Conservation (phyloP, 2,329 filamentous ascomycete genomes). For the Microdochium nivale region DNA sequence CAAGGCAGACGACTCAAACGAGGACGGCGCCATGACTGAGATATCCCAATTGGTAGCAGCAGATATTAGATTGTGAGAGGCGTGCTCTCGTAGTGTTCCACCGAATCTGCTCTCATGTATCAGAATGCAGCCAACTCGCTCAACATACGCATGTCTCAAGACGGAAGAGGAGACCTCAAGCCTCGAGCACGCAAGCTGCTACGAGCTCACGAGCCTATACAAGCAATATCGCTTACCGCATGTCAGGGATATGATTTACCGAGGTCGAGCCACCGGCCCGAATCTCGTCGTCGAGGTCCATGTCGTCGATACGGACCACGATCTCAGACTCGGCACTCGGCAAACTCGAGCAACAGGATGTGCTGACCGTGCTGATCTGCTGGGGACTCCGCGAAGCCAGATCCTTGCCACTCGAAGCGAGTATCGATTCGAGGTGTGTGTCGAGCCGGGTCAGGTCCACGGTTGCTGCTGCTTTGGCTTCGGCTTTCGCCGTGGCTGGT, state of each 20-base stretch:
- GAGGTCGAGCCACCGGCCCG: constrained; percentile 6
- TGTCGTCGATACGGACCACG: constrained; percentile 18
- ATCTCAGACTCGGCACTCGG: constrained; percentile 20
- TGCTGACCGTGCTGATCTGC: not conserved
- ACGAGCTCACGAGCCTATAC: too few species aligned
- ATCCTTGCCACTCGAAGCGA: constrained; percentile 10
- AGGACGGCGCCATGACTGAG: constrained; percentile 43
- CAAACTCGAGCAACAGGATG: constrained; percentile 13
- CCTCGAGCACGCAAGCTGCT: not conserved
- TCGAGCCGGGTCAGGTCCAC: constrained; percentile 6
- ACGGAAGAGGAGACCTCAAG: constrained; percentile 1
- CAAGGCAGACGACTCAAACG: constrained; percentile 24
- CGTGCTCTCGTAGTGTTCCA: not conserved
- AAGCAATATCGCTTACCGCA: constrained; percentile 15
- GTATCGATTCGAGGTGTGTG: constrained; percentile 16
- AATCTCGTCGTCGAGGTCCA: constrained; percentile 13
- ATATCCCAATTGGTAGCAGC: not conserved
- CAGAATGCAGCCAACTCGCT: constrained; percentile 9
- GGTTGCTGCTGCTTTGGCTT: not conserved
- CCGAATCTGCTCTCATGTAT: not conserved
- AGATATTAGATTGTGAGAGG: not conserved
- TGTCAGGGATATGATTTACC: not conserved
- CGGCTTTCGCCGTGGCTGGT: not conserved
- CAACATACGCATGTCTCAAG: not conserved
- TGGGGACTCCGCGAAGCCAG: not conserved